Evolutionary conservation across 2,329 filamentous ascomycete genomes (phyloP).

Genomic region (Colletotrichum noveboracense): DNA sequence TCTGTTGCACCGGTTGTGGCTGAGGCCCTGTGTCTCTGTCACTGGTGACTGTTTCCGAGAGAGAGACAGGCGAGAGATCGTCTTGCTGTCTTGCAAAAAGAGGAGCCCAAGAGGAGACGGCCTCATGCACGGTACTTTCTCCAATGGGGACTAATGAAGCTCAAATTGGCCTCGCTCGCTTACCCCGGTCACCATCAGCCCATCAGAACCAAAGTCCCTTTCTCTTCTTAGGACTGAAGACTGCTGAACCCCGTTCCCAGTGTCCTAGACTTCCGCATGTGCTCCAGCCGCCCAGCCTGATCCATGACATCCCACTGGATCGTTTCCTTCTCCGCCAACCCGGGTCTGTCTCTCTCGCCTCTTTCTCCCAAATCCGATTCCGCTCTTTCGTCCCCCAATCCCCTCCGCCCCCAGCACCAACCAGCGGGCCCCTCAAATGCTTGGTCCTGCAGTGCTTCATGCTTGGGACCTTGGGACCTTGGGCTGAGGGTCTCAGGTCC

Average conservation of each 20-base stretch:
- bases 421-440: not conserved
- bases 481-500: not conserved
- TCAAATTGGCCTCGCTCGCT: constrained; percentile 19
- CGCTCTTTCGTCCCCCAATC: not conserved
- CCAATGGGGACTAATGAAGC: not conserved
- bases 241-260: not conserved
- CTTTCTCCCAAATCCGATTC: not conserved
- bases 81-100: not conserved
- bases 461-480: not conserved
- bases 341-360: not conserved
- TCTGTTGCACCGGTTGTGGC: not conserved
- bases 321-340: constrained; percentile 12
- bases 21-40: not conserved
- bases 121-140: constrained; percentile 21
- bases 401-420: constrained; percentile 1
- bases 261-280: not conserved
- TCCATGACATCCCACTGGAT: constrained; percentile 1
- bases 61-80: not conserved
- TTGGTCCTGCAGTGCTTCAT: not conserved
- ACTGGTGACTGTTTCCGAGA: not conserved
- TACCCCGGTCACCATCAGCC: constrained; percentile 16
- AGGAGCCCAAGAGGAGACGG: not conserved
- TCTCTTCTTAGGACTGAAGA: not conserved
- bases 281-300: constrained; percentile 1
- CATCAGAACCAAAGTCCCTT: constrained; percentile 18